Percentiles rank a stretch among this genome's conserved stretches.
These are phyloP conservation scores for Fusarium illudens DNA, from an alignment of 2,329 filamentous ascomycete genomes.

Conservation along the genomic window DNA sequence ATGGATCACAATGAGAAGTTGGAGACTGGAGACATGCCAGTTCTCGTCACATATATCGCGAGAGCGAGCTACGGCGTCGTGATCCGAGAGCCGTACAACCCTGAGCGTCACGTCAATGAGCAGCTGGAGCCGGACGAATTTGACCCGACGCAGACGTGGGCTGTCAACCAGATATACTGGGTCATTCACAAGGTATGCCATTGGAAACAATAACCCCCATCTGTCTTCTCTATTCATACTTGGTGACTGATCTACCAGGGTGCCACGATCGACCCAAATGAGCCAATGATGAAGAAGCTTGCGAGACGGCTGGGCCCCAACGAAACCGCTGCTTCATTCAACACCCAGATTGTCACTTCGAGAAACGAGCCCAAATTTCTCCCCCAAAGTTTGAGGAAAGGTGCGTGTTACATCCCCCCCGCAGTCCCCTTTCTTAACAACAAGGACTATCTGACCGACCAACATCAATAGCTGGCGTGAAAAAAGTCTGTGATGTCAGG, in stretches of 20 bases:
- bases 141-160: background rate
- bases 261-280: background rate
- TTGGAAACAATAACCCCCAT: fast-evolving
- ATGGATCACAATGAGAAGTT: background rate
- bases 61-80: background rate
- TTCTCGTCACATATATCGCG: background rate
- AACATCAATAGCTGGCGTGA: background rate
- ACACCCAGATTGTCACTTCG: background rate
- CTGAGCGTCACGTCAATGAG: background rate
- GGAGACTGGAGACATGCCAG: background rate
- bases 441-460: background rate
- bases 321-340: background rate
- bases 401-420: background rate
- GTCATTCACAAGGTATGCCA: background rate
- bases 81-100: background rate
- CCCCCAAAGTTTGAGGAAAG: background rate
- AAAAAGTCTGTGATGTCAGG: background rate
- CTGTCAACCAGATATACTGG: background rate
- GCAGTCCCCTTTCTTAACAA: background rate
- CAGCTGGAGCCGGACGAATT: background rate
- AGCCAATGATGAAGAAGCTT: background rate
- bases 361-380: background rate
- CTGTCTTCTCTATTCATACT: background rate
- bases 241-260: background rate
- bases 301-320: background rate